Evolutionary conservation across 495 filamentous ascomycete genomes (phyloP).

Genomic region (Penicillium macrosclerotiorum): DNA sequence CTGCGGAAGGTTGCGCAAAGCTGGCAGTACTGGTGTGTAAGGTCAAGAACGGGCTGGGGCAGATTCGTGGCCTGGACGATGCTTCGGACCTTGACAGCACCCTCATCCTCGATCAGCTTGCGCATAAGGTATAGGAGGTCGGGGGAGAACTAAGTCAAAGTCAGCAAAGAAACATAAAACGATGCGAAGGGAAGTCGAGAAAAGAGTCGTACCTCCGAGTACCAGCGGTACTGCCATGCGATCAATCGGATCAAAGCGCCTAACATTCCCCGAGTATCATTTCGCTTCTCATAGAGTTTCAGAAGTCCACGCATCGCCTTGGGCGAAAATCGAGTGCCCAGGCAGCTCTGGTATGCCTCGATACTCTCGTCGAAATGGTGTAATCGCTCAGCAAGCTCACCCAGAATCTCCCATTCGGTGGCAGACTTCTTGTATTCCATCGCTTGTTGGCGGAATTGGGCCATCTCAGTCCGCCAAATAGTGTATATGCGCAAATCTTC

Average conservation of each 20-base stretch:
- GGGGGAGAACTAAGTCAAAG: constrained; percentile 75
- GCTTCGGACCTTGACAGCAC: constrained; percentile 93
- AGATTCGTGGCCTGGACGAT: constrained; percentile 95
- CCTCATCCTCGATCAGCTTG: constrained; percentile 94
- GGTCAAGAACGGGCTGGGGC: constrained; percentile 86
- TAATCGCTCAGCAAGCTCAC: constrained; percentile 85
- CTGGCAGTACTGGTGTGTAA: constrained; percentile 95
- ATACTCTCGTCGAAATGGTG: constrained; percentile 87
- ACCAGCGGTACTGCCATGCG: constrained; percentile 98
- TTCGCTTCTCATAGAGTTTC: constrained; percentile 68
- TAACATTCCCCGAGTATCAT: constrained; percentile 72
- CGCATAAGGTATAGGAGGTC: constrained; percentile 80
- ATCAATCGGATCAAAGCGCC: constrained; percentile 81
- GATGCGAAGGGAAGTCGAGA: background rate
- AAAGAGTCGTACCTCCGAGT: constrained; percentile 69
- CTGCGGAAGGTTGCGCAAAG: constrained; percentile 92
- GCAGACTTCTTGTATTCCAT: constrained; percentile 93
- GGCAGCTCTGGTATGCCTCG: constrained; percentile 85
- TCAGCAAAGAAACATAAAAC: background rate
- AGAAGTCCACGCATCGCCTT: constrained; percentile 86
- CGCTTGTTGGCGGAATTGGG: constrained; percentile 83
- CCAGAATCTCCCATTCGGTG: constrained; percentile 97
- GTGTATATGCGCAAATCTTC: constrained; percentile 98
- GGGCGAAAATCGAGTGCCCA: constrained; percentile 80
- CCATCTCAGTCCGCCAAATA: constrained; percentile 97